Evolutionary conservation across 2,329 filamentous ascomycete genomes (phyloP).

Genomic region (Gaeumannomyces sp.): DNA sequence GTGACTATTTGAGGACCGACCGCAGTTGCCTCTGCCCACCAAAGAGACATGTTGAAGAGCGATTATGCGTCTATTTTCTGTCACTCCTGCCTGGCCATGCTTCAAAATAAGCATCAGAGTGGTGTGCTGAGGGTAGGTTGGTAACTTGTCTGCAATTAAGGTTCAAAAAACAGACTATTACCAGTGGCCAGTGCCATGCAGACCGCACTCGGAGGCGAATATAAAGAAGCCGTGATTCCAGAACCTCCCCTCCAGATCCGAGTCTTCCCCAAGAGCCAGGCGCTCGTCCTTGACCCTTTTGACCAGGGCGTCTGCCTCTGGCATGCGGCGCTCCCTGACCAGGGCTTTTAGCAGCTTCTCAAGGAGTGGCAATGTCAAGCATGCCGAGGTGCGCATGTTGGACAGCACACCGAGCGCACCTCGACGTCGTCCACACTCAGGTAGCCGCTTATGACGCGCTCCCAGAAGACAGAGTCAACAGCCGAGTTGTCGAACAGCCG

Average conservation of each 20-base stretch:
- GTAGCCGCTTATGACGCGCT: slow-evolving; percentile 64
- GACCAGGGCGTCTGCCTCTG: slow-evolving; percentile 22
- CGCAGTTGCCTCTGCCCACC: no score
- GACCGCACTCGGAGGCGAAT: slow-evolving; percentile 33
- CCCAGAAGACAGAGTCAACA: slow-evolving; percentile 61
- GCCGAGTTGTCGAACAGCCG: slow-evolving; percentile 30
- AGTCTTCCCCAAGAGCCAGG: slow-evolving; percentile 8
- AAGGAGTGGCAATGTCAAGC: slow-evolving; percentile 35
- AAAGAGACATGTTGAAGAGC: no score
- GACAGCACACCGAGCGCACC: slow-evolving; percentile 45
- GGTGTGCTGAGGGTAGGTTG: no score
- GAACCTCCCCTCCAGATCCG: slow-evolving; percentile 23
- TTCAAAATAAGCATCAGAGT: no score
- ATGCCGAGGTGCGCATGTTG: slow-evolving; percentile 26
- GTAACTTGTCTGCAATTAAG: neutral
- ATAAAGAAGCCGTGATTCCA: slow-evolving; percentile 48
- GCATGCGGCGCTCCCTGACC: slow-evolving; percentile 16
- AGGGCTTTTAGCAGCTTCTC: slow-evolving; percentile 33
- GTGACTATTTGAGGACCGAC: no score
- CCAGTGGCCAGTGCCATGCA: neutral
- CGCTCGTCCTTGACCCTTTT: slow-evolving; percentile 19
- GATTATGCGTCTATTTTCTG: no score
- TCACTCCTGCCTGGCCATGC: no score
- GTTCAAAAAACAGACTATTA: neutral
- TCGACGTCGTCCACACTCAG: slow-evolving; percentile 44